A percentile compares a stretch with the other conserved stretches of the same genome.
These are phyloP conservation scores for Claviceps digitariae DNA, from an alignment of 2,329 filamentous ascomycete genomes.

Conservation along the genomic window DNA sequence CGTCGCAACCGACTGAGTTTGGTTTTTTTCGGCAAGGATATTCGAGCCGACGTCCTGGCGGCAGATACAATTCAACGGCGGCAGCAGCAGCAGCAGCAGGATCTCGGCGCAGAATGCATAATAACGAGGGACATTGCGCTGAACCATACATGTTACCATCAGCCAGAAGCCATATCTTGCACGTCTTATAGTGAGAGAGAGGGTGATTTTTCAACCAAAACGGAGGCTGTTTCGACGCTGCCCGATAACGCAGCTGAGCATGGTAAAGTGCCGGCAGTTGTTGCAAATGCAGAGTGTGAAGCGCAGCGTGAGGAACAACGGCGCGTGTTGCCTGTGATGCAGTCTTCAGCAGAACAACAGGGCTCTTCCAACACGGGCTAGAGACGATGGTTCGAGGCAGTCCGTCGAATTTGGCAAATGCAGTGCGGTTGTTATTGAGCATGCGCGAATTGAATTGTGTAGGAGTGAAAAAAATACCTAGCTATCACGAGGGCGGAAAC, in stretches of 20 bases:
- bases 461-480: neutral
- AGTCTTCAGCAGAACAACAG: neutral
- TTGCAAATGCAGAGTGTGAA: neutral
- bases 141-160: neutral
- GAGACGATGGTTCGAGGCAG: constrained; percentile 1
- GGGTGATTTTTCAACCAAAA: constrained; percentile 16
- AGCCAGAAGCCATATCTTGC: neutral
- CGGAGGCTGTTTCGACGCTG: constrained; percentile 1
- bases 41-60: neutral
- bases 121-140: constrained; percentile 7
- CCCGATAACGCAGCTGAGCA: constrained; percentile 1
- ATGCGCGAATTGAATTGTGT: neutral
- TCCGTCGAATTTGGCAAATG: neutral
- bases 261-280: neutral
- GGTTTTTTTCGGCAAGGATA: neutral
- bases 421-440: neutral
- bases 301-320: neutral
- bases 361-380: neutral
- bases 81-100: neutral
- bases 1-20: neutral
- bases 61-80: neutral
- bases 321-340: neutral
- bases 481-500: neutral
- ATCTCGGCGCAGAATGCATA: constrained; percentile 2
- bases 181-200: constrained; percentile 9